A percentile compares a stretch with the other conserved stretches of the same genome.
Conservation (phyloP, 2,329 filamentous ascomycete species). For the Fusarium subtropicale region DNA sequence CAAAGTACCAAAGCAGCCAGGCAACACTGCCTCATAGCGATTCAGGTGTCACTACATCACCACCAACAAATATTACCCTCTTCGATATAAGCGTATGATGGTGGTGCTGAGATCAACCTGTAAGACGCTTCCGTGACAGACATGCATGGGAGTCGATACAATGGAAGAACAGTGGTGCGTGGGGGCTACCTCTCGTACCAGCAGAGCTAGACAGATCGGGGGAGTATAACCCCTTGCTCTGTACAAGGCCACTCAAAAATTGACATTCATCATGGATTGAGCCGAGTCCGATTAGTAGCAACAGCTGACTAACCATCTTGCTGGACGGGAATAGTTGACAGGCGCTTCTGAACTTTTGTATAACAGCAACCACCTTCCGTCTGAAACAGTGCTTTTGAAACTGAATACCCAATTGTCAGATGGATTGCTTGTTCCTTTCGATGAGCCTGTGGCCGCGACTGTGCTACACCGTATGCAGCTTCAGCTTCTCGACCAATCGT, state of each 20-base stretch:
- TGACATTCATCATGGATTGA: conserved; percentile 1
- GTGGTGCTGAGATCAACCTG: conserved; percentile 19
- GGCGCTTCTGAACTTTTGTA: neutral
- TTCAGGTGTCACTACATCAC: neutral
- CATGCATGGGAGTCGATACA: neutral
- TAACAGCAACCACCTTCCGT: neutral
- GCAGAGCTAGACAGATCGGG: conserved; percentile 23
- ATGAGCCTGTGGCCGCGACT: neutral
- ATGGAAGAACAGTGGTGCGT: conserved; percentile 22
- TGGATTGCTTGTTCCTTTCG: neutral
- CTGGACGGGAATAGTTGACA: neutral
- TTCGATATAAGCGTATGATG: conserved; percentile 21
- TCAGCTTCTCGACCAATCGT: conserved; percentile 2
- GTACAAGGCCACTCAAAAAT: neutral
- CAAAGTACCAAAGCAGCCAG: neutral
- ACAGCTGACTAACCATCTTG: neutral
- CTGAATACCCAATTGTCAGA: neutral
- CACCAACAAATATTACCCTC: neutral
- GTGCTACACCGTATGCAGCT: neutral
- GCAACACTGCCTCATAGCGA: conserved; percentile 1
- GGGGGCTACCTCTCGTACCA: conserved; percentile 23
- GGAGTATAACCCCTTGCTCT: conserved; percentile 23
- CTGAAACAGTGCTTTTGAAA: neutral
- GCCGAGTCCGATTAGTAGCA: neutral
- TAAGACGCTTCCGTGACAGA: conserved; percentile 11